A percentile compares a stretch with the other conserved stretches of the same genome.
These are phyloP conservation scores for Leishmania turanica DNA, from an alignment of 208 protist species.

Conservation along the genomic window DNA sequence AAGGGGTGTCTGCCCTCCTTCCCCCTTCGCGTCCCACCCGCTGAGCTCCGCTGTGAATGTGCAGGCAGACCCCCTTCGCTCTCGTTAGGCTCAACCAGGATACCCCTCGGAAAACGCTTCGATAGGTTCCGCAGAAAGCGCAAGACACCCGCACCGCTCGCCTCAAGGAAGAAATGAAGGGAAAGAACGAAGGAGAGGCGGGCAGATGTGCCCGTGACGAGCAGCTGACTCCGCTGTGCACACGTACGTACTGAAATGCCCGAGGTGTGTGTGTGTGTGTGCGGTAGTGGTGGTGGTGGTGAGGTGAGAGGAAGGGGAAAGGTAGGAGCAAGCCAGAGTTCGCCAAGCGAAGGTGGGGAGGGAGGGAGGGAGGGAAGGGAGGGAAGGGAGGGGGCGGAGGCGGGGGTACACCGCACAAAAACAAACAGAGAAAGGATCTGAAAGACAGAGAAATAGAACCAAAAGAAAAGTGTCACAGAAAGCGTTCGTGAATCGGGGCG, in stretches of 20 bases:
- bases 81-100: not conserved
- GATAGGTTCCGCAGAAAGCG: not conserved
- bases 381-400: too few relatives aligned
- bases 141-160: not conserved
- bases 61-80: too few relatives aligned
- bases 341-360: not conserved
- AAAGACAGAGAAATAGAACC: not conserved
- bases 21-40: not conserved
- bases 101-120: not conserved
- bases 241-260: not conserved
- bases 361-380: too few relatives aligned
- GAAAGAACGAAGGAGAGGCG: not conserved
- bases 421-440: constrained; percentile 6
- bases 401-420: too few relatives aligned
- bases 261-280: too few relatives aligned
- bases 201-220: not conserved
- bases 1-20: not conserved
- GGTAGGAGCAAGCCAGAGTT: not conserved
- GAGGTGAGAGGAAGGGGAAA: not conserved
- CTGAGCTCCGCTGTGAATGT: not conserved
- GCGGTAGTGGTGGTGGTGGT: too few relatives aligned
- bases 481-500: not conserved
- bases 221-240: not conserved
- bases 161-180: not conserved
- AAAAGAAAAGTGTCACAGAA: not conserved